These are phyloP conservation scores for Hymenoscyphus linearis DNA, from an alignment of 2,329 filamentous ascomycete genomes.

Conservation along the genomic window DNA sequence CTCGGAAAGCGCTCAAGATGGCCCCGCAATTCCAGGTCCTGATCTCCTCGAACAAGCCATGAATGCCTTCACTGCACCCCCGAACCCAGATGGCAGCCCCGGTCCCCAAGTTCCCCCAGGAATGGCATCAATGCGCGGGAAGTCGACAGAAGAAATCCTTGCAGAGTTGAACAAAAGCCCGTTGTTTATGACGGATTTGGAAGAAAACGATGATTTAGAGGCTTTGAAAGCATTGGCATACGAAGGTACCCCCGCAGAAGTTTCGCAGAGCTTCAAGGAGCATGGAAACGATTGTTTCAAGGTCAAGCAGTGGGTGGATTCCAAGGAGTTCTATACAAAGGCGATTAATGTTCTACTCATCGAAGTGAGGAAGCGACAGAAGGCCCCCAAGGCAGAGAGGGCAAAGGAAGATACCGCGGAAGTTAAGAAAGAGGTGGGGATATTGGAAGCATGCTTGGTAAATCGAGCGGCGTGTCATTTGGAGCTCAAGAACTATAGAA, in stretches of 20 bases:
- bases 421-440: constrained; percentile 46
- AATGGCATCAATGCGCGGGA: constrained; percentile 51
- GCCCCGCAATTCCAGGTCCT: constrained; percentile 6
- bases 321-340: constrained; percentile 86
- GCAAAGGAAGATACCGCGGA: constrained; percentile 42
- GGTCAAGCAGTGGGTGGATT: constrained; percentile 69
- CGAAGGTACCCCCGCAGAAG: constrained; percentile 82
- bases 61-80: constrained; percentile 17
- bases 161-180: constrained; percentile 66
- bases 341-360: constrained; percentile 67
- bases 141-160: constrained; percentile 55
- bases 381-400: constrained; percentile 32
- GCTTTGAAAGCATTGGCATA: constrained; percentile 87
- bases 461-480: constrained; percentile 91
- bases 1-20: constrained; percentile 12
- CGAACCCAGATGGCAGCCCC: constrained; percentile 21
- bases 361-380: constrained; percentile 53
- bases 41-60: constrained; percentile 29
- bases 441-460: constrained; percentile 72
- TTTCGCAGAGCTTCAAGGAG: constrained; percentile 79
- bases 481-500: constrained; percentile 81
- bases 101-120: constrained; percentile 45
- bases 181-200: constrained; percentile 93
- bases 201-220: constrained; percentile 78
- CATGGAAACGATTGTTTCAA: constrained; percentile 87